phyloP scores from a whole-genome alignment of 176 grass and related monocot genomes.

The Hyparrhenia diplandra region DNA sequence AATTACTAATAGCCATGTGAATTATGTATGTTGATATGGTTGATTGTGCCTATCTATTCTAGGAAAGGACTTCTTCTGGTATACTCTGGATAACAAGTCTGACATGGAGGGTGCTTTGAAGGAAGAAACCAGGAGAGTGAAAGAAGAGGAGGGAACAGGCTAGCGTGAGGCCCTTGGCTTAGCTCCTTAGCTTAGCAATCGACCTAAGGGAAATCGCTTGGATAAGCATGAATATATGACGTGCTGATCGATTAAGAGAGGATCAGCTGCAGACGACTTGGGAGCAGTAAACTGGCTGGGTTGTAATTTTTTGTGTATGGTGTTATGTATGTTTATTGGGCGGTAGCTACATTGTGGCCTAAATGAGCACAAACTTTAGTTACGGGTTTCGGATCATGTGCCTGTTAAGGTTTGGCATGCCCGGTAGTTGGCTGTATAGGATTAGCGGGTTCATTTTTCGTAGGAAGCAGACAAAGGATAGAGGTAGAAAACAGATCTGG shows the following conservation, averaged over 20 bases:
- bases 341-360: too few species aligned
- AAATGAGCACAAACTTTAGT: too few species aligned
- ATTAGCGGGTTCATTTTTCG: too few species aligned
- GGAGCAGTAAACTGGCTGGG: too few species aligned
- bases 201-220: conserved; percentile 58
- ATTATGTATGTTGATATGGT: not conserved
- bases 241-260: conserved; percentile 85
- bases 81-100: conserved; percentile 72
- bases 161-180: conserved; percentile 89
- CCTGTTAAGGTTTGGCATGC: too few species aligned
- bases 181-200: conserved; percentile 75
- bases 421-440: too few species aligned
- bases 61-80: conserved; percentile 95
- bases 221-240: conserved; percentile 99
- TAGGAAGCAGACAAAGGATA: too few species aligned
- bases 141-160: conserved; percentile 95
- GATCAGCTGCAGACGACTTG: conserved; percentile 87
- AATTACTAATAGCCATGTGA: not conserved
- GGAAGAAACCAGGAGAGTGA: conserved; percentile 88
- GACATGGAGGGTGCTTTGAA: conserved; percentile 62
- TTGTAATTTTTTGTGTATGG: too few species aligned
- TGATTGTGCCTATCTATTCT: not conserved
- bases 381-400: too few species aligned
- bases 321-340: too few species aligned
- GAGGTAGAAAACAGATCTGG: too few species aligned